Base-by-base conservation (phyloP, 2,329 filamentous ascomycete genomes). In the Alternaria sp. region DNA sequence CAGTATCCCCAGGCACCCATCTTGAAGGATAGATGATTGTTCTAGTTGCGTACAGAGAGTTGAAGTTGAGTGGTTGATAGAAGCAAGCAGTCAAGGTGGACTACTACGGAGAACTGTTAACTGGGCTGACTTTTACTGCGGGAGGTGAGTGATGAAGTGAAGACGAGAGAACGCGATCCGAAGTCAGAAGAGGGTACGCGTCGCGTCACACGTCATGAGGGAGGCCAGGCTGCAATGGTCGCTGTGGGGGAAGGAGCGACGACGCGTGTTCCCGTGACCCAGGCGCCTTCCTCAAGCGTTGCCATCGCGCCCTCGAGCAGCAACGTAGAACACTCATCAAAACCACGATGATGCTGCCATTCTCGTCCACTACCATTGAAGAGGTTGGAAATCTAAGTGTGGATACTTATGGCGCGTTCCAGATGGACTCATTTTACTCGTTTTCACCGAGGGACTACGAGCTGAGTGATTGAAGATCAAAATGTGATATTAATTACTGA, bases 1-100 rank as follows among this genome's bases (percentile, higher is more conserved):
- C 63, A 44, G 44, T 66, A 59, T 32, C 66, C 69, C 63, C 69
- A 72, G 11, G 58, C 60, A 64, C 65, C 69, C 67, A 70, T 71
- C 26, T n/a, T 62, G 53, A 21, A 21, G 21, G 21, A 21, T 21
- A 6, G 6, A 1, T 30, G 28, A 11, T 30, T 30, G 28, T 30
- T 12, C 11, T 30, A 30, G 11, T 30, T 30, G 28, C 5, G 28
- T 30, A 30, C 11, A 30, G 28, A 30, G 28, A n/a, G 15, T 11
- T 5, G n/a, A 32, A 13, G 12, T 3, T 28, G 15, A 13, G 28
- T n/a, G 17, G 21, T 17, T 28, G 11, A 15, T 32, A 21, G 25
- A 51, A 47, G 44, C 46, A 30, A 30, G 28, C 28, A 30, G 28
- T 30, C 28, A 30, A 21, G 21, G 21, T 21, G 21, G 21, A 21